A percentile compares a stretch with the other conserved stretches of the same genome.
phyloP scores from a whole-genome alignment of 371 early-diverging fungal genomes.

The Gilbertella persicaria region DNA sequence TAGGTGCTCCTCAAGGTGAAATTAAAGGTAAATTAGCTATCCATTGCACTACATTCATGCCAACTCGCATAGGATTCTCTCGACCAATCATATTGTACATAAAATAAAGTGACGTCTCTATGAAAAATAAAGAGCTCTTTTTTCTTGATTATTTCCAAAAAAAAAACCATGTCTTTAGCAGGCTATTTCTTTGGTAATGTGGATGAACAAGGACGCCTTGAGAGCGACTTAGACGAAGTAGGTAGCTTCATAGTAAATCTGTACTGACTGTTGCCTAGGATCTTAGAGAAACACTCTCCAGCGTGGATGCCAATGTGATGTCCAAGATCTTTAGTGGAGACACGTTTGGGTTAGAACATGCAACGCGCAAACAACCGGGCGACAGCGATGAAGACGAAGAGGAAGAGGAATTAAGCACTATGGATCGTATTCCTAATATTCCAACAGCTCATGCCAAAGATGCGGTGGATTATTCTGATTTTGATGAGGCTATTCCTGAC shows the following conservation, averaged over 20 bases:
- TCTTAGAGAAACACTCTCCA: slow-evolving; percentile 65
- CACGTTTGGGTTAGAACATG: slow-evolving; percentile 55
- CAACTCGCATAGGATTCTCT: background rate
- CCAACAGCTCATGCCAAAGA: slow-evolving; percentile 57
- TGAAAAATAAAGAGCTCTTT: too few species aligned
- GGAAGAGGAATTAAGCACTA: slow-evolving; percentile 24
- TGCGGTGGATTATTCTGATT: slow-evolving; percentile 83
- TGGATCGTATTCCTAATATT: slow-evolving; percentile 16
- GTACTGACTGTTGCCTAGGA: slow-evolving; percentile 47
- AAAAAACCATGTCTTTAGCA: slow-evolving; percentile 59
- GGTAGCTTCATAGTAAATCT: slow-evolving; percentile 5
- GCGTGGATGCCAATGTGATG: slow-evolving; percentile 54
- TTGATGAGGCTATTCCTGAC: slow-evolving; percentile 80
- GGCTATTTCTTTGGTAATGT: slow-evolving; percentile 89
- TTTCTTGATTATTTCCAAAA: too few species aligned
- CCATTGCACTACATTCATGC: too few species aligned
- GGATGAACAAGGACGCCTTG: slow-evolving; percentile 81
- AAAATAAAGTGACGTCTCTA: too few species aligned
- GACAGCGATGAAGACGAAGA: slow-evolving; percentile 42
- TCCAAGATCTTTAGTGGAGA: slow-evolving; percentile 57
- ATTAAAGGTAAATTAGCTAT: slow-evolving; percentile 23
- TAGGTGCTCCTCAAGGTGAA: slow-evolving; percentile 26
- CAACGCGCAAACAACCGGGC: slow-evolving; percentile 26
- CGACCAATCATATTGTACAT: background rate
- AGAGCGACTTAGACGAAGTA: slow-evolving; percentile 67